A percentile compares a stretch with the other conserved stretches of the same genome.
Evolutionary conservation across 2,329 filamentous ascomycete species (phyloP).

Genomic region (Aaosphaeria arxii): DNA sequence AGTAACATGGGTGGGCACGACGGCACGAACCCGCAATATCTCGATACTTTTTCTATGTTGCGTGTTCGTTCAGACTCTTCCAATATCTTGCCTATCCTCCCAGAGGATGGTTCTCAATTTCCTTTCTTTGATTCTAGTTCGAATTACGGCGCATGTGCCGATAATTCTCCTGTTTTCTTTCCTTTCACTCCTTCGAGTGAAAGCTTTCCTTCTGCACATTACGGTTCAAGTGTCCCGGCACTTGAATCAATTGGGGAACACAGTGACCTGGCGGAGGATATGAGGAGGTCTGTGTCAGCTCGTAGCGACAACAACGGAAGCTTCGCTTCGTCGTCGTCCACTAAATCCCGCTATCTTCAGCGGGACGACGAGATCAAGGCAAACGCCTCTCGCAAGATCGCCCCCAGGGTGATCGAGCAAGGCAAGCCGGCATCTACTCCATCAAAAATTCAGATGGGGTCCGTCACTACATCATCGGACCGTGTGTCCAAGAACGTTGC

Average conservation of each 20-base stretch:
- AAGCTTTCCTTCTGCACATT: slow-evolving; percentile 29
- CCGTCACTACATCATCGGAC: slow-evolving; percentile 48
- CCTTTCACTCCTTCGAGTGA: slow-evolving; percentile 35
- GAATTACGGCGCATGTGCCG: slow-evolving; percentile 27
- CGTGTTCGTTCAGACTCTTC: slow-evolving; percentile 42
- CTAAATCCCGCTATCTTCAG: slow-evolving; percentile 45
- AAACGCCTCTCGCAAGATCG: slow-evolving; percentile 49
- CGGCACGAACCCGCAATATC: slow-evolving; percentile 42
- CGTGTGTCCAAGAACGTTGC: slow-evolving; percentile 55
- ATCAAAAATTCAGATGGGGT: slow-evolving; percentile 48
- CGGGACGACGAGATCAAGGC: slow-evolving; percentile 49
- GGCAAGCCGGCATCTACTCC: slow-evolving; percentile 24
- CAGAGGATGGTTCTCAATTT: slow-evolving; percentile 6
- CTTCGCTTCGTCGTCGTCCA: slow-evolving; percentile 43
- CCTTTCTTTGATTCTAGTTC: slow-evolving; percentile 31
- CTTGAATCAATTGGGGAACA: slow-evolving; percentile 25
- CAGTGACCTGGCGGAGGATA: slow-evolving; percentile 44
- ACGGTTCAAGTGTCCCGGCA: slow-evolving; percentile 30
- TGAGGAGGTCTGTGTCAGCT: slow-evolving; percentile 49
- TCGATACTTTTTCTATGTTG: slow-evolving; percentile 39
- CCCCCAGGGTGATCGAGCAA: slow-evolving; percentile 39
- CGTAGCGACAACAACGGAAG: slow-evolving; percentile 39
- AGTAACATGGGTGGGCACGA: slow-evolving; percentile 45
- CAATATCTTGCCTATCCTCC: slow-evolving; percentile 16
- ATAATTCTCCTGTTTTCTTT: slow-evolving; percentile 29